These are phyloP conservation scores for Myxozyma lipomycoides DNA, from an alignment of 805 yeast genomes.

Conservation along the genomic window DNA sequence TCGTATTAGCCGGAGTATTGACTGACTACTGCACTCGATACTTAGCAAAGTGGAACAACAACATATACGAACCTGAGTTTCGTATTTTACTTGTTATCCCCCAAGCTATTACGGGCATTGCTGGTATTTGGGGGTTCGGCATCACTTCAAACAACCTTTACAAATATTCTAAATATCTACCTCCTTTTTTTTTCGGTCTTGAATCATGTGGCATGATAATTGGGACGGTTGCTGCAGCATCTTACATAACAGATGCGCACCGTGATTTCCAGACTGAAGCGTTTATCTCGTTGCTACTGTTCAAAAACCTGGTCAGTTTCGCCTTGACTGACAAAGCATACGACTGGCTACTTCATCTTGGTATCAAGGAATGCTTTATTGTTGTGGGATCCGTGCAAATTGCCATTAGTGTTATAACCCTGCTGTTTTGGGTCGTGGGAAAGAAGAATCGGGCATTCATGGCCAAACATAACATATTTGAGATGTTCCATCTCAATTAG, in stretches of 20 bases:
- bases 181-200: constrained; percentile 26
- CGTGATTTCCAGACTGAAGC: constrained; percentile 24
- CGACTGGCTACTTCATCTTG: constrained; percentile 18
- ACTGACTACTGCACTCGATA: constrained; percentile 15
- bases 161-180: constrained; percentile 16
- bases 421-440: constrained; percentile 20
- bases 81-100: constrained; percentile 21
- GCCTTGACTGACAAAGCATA: constrained; percentile 23
- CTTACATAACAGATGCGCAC: constrained; percentile 28
- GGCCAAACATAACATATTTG: constrained; percentile 12
- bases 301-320: constrained; percentile 23
- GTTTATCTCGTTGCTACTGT: constrained; percentile 21
- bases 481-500: constrained; percentile 4
- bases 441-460: constrained; percentile 16
- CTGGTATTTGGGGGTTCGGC: constrained; percentile 28
- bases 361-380: constrained; percentile 17
- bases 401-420: constrained; percentile 16
- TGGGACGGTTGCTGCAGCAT: constrained; percentile 26
- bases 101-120: constrained; percentile 18
- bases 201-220: constrained; percentile 27
- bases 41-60: constrained; percentile 20
- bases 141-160: constrained; percentile 11
- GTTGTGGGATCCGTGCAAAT: constrained; percentile 28
- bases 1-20: constrained; percentile 19
- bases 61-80: constrained; percentile 27